Conservation (phyloP, 371 early-diverging fungal species). For the Choanephora cucurbitarum region DNA sequence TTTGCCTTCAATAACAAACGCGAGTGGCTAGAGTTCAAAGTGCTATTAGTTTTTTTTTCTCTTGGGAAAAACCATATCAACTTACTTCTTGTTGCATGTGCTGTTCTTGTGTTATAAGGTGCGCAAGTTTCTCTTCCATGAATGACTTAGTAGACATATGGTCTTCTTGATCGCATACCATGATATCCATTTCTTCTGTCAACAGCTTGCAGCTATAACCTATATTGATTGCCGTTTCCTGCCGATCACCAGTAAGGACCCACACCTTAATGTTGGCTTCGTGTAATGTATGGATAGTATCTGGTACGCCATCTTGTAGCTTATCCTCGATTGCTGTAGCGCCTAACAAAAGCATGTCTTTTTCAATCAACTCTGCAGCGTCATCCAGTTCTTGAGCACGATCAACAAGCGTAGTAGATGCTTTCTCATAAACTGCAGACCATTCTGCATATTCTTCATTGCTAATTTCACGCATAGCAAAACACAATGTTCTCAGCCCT, state of each 20-base stretch:
- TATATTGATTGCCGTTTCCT: constrained; percentile 93
- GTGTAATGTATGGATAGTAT: constrained; percentile 92
- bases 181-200: constrained; percentile 80
- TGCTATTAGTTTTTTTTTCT: too few relatives aligned
- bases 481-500: constrained; percentile 92
- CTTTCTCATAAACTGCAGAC: constrained; percentile 81
- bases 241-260: constrained; percentile 95
- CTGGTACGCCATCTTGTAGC: constrained; percentile 97
- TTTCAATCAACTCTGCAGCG: constrained; percentile 94
- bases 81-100: constrained; percentile 22
- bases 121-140: constrained; percentile 69
- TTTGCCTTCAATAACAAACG: constrained; percentile 73
- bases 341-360: constrained; percentile 87
- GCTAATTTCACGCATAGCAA: constrained; percentile 88
- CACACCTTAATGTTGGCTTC: constrained; percentile 96
- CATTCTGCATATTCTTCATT: constrained; percentile 86
- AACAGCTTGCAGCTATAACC: constrained; percentile 88
- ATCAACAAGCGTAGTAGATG: constrained; percentile 86
- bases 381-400: constrained; percentile 85
- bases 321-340: constrained; percentile 99
- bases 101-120: constrained; percentile 21
- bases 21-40: constrained; percentile 51
- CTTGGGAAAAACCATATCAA: not conserved
- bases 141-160: constrained; percentile 70
- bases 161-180: constrained; percentile 74